Evolutionary conservation across 2,329 filamentous ascomycete genomes (phyloP).

Genomic region (Claviceps citrina): DNA sequence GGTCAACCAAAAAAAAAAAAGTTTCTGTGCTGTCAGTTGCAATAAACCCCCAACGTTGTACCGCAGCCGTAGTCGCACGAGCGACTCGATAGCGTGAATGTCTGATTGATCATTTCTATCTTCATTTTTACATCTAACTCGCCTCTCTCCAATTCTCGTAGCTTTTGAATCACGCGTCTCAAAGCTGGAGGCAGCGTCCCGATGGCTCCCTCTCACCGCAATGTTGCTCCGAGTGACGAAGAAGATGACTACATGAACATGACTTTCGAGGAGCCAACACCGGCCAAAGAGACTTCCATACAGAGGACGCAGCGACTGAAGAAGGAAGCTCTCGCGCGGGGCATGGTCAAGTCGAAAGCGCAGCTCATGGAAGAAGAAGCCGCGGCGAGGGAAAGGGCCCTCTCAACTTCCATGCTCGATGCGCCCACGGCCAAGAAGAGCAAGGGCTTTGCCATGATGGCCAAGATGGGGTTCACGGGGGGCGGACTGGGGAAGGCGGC

Average conservation of each 20-base stretch:
- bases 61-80: too few relatives aligned
- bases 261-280: conserved; percentile 56
- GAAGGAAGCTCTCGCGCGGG: conserved; percentile 52
- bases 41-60: too few relatives aligned
- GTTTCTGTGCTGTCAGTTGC: too few relatives aligned
- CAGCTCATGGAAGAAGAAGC: conserved; percentile 64
- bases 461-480: conserved; percentile 82
- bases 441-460: conserved; percentile 94
- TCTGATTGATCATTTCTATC: background rate
- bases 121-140: background rate
- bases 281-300: conserved; percentile 38
- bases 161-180: background rate
- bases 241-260: conserved; percentile 98
- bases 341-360: conserved; percentile 61
- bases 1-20: too few relatives aligned
- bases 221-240: conserved; percentile 5
- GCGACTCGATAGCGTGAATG: too few relatives aligned
- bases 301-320: conserved; percentile 38
- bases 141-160: background rate
- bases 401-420: conserved; percentile 59
- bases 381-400: conserved; percentile 56
- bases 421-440: conserved; percentile 41
- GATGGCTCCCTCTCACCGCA: conserved; percentile 2
- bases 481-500: conserved; percentile 51
- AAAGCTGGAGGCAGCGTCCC: background rate